Conservation (phyloP, 1,284 basidiomycete species). For the Melampsora abietis-canadensis region DNA sequence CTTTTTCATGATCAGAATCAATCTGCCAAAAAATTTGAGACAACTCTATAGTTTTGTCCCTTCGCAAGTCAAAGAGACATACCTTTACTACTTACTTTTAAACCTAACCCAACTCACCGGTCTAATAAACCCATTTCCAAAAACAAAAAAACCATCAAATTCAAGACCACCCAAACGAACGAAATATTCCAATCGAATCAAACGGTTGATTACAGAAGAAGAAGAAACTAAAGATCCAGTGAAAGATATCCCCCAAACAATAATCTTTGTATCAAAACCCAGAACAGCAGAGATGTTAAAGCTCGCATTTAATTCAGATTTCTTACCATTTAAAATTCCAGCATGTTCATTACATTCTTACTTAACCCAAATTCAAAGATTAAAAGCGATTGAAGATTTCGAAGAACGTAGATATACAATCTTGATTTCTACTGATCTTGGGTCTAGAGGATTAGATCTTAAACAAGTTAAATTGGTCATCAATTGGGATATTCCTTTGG, state of each 20-base stretch:
- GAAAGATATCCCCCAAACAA: conserved; percentile 70
- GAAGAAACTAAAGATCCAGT: conserved; percentile 59
- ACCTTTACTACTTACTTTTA: conserved; percentile 83
- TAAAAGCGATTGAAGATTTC: conserved; percentile 81
- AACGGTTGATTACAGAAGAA: conserved; percentile 52
- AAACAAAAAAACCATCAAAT: conserved; percentile 50
- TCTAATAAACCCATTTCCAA: conserved; percentile 45
- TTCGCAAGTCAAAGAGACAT: conserved; percentile 87
- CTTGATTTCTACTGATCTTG: conserved; percentile 53
- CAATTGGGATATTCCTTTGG: conserved; percentile 87
- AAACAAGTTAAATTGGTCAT: conserved; percentile 81
- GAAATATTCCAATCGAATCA: conserved; percentile 45
- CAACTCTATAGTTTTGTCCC: conserved; percentile 91
- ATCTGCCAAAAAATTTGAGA: conserved; percentile 76
- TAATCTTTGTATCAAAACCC: conserved; percentile 87
- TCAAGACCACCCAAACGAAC: conserved; percentile 31
- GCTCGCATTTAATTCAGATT: conserved; percentile 73
- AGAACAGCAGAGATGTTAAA: conserved; percentile 75
- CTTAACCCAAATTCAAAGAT: conserved; percentile 80
- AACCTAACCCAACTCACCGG: conserved; percentile 58
- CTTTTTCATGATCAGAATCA: conserved; percentile 60
- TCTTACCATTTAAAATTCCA: conserved; percentile 66
- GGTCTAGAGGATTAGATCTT: conserved; percentile 53
- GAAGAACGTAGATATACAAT: conserved; percentile 61
- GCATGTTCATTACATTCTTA: conserved; percentile 88